Base-by-base conservation (phyloP, 2,329 filamentous ascomycete genomes). In the Cladobotryum protrusum region DNA sequence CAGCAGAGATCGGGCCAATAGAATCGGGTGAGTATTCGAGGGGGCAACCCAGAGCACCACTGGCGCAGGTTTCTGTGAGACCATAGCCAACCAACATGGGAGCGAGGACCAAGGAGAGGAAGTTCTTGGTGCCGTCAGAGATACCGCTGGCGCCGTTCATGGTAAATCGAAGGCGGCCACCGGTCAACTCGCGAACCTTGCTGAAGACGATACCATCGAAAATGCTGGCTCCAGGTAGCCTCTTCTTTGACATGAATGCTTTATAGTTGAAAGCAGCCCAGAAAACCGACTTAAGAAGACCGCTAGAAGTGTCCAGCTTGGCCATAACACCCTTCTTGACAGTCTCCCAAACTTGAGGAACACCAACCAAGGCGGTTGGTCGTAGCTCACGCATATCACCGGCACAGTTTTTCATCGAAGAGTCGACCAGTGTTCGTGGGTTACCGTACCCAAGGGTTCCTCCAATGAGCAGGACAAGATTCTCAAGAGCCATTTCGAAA, bases 1-100 rank as follows among this genome's bases (percentile, higher is more conserved):
- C 84, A 2, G 82, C 83, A 8, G 90, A 83, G 41, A 92, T 77
- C 46, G 91, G 84, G 29, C 93, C 93, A 49, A 95, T 81, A 18
- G 88, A 79, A 24, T 77, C 71, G 49, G 87, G 79, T 11, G 87
- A 89, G 83, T 87, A 97, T 57, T 92, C 84, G 57, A 93, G 72
- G 1, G 93, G 92, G 60, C 89, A 88, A 68, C 86, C 87, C 37
- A 93, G 71, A n/a, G 85, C 80, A 52, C 87, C 88, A 74, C 87
- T 90, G 57, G 87, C 89, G 56, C 84, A 83, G 2, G 93, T 97
- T 72, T 99, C 93, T 1, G 93, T 99, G 57, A 99, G 74, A 53
- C 93, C 93, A 65, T 99, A 99, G 11, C 93, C 93, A 56, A 78
- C 82, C 59, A 99, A 83, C 92, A 99, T 96, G 29, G 93, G 93